phyloP scores from a whole-genome alignment of 2,329 filamentous ascomycete genomes.

The Cladosporium sp. region DNA sequence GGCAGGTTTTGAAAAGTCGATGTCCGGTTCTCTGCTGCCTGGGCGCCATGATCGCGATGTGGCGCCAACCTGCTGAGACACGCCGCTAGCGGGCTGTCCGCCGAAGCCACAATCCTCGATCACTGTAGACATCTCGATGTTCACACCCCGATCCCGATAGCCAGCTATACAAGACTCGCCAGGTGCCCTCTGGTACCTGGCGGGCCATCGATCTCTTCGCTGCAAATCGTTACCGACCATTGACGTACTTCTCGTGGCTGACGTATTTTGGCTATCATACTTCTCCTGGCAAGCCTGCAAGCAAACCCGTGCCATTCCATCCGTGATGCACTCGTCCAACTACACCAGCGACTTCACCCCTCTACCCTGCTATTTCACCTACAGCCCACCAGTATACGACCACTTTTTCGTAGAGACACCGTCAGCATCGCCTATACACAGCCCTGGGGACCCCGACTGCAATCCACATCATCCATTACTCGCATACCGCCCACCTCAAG shows the following conservation, averaged over 20 bases:
- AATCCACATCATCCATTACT: conserved; percentile 27
- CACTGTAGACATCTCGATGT: background rate
- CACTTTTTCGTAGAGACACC: conserved; percentile 25
- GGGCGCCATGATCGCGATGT: background rate
- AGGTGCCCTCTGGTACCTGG: background rate
- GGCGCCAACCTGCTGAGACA: conserved; percentile 5
- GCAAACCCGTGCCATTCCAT: background rate
- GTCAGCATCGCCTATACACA: conserved; percentile 22
- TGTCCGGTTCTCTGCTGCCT: background rate
- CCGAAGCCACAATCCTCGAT: conserved; percentile 9
- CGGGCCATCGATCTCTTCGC: background rate
- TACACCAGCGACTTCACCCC: background rate
- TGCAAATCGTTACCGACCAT: background rate
- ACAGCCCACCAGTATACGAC: conserved; percentile 18
- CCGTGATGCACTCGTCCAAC: background rate
- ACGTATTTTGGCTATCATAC: background rate
- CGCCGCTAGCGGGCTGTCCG: background rate
- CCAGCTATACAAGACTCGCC: background rate
- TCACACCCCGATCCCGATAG: conserved; percentile 5
- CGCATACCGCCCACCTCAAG: conserved; percentile 22
- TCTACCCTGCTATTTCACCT: conserved; percentile 23
- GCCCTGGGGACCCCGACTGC: conserved; percentile 6
- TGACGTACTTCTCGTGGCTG: background rate
- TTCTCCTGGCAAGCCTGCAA: background rate
- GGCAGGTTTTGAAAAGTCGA: conserved; percentile 6